A percentile compares a stretch with the other conserved stretches of the same genome.
These are phyloP conservation scores for Starmerella asiatica DNA, from an alignment of 805 yeast genomes.

Conservation along the genomic window DNA sequence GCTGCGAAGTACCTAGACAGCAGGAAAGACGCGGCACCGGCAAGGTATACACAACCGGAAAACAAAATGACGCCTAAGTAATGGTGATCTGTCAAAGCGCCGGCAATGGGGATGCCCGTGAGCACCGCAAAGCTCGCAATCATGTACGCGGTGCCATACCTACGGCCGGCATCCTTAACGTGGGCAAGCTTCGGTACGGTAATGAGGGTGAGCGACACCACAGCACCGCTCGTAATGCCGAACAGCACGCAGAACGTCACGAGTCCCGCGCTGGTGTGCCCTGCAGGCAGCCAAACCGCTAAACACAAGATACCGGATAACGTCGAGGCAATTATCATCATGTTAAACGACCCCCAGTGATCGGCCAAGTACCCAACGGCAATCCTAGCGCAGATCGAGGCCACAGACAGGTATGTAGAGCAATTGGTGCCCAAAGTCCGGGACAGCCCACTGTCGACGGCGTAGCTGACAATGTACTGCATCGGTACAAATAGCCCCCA, in stretches of 20 bases:
- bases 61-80: constrained; percentile 27
- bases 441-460: constrained; percentile 35
- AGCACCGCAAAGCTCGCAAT: constrained; percentile 28
- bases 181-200: constrained; percentile 56
- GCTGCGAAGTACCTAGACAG: constrained; percentile 22
- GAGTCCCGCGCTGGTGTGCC: constrained; percentile 32
- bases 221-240: constrained; percentile 39
- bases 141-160: constrained; percentile 55
- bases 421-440: constrained; percentile 27
- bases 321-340: constrained; percentile 37
- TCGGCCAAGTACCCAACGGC: constrained; percentile 47
- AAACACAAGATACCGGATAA: constrained; percentile 38
- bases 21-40: constrained; percentile 21
- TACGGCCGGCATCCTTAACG: constrained; percentile 50
- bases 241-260: constrained; percentile 37
- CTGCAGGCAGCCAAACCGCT: constrained; percentile 53
- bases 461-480: constrained; percentile 48
- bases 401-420: constrained; percentile 36
- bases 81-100: constrained; percentile 23
- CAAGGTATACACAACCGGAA: constrained; percentile 24
- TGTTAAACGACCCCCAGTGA: constrained; percentile 41
- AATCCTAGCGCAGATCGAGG: constrained; percentile 41
- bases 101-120: constrained; percentile 30
- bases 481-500: constrained; percentile 39
- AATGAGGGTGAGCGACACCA: constrained; percentile 52